phyloP scores from a whole-genome alignment of 495 filamentous ascomycete genomes.

The Talaromyces nanjingensis region DNA sequence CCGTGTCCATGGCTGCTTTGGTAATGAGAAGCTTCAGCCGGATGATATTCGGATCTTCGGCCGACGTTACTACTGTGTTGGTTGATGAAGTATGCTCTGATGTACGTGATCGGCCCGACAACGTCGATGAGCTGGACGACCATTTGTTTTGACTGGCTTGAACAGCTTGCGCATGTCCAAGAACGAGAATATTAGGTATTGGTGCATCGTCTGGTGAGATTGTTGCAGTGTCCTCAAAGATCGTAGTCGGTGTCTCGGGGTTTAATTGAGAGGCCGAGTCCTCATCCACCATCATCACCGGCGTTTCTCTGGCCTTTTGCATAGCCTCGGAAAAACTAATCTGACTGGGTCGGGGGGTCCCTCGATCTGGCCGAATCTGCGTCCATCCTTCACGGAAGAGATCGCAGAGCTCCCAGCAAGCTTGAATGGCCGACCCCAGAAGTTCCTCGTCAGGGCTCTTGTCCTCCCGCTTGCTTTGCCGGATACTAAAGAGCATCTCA shows the following conservation, averaged over 20 bases:
- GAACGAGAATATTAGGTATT: constrained; percentile 77
- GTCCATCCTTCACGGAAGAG: constrained; percentile 93
- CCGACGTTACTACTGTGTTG: constrained; percentile 55
- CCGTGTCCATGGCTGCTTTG: constrained; percentile 74
- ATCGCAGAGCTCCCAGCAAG: constrained; percentile 93
- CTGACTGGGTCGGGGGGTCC: constrained; percentile 78
- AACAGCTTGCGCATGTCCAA: constrained; percentile 52
- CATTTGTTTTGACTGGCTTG: constrained; percentile 46
- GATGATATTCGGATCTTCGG: constrained; percentile 67
- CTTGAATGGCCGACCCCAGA: constrained; percentile 77
- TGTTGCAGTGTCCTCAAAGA: constrained; percentile 77
- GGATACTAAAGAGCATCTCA: constrained; percentile 89
- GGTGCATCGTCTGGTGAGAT: constrained; percentile 71
- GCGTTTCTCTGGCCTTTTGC: constrained; percentile 36
- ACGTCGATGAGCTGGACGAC: constrained; percentile 64
- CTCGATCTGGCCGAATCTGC: constrained; percentile 75
- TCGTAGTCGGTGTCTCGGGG: constrained; percentile 86
- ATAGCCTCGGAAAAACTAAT: constrained; percentile 56
- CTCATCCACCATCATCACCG: constrained; percentile 24
- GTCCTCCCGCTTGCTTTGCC: constrained; percentile 71
- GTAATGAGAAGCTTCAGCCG: constrained; percentile 68
- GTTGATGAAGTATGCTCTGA: constrained; percentile 68
- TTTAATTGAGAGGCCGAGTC: constrained; percentile 32
- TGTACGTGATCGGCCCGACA: constrained; percentile 67
- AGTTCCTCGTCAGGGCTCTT: constrained; percentile 73